Evolutionary conservation across 495 filamentous ascomycete species (phyloP), one percentile per base, ranked within the genome.

Genomic region (Rhizodiscina lignyota): DNA sequence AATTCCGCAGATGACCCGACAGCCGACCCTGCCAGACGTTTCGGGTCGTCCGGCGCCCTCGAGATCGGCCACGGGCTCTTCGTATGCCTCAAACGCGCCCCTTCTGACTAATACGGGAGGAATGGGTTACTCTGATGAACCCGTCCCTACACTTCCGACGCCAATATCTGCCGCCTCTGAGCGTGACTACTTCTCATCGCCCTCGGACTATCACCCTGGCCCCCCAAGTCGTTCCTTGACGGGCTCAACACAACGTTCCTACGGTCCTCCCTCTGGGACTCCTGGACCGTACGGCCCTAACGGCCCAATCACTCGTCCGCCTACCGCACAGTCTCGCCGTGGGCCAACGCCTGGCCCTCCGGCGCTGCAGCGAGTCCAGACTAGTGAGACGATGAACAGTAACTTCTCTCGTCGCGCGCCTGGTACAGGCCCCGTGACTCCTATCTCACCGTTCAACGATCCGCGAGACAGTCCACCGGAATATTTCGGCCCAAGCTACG

Each of bases 31-130:
- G 8, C 64, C 64, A 4, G 53, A 58, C 23, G 17, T 68, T 2
- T 43, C 37, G 1, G 67, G 39, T 52, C 47, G 1, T 64, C 63
- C 3, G 48, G 35, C 4, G 61, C 49, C 35, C 59, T 61, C 0
- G 50, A 54, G 30, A 42, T 52, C 6, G 67, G 63, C 47, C 68
- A 64, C 39, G 68, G 59, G n/a, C n/a, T n/a, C n/a, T n/a, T n/a
- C n/a, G n/a, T n/a, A n/a, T n/a, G n/a, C n/a, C 4, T 68, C 72
- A 11, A 64, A 70, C 32, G 63, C 68, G 10, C 68, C 77, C 8
- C 59, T 83, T 11, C 56, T 80, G 30, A 51, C 52, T 16, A 58
- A 60, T 30, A 71, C 77, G 11, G 70, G 67, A 3, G 60, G 59
- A 4, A 75, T 77, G 54, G 76, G 71, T 28, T 71, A 67, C 37